Evolutionary conservation across 2,329 filamentous ascomycete species (phyloP).

Genomic region (Pleurostoma richardsiae): DNA sequence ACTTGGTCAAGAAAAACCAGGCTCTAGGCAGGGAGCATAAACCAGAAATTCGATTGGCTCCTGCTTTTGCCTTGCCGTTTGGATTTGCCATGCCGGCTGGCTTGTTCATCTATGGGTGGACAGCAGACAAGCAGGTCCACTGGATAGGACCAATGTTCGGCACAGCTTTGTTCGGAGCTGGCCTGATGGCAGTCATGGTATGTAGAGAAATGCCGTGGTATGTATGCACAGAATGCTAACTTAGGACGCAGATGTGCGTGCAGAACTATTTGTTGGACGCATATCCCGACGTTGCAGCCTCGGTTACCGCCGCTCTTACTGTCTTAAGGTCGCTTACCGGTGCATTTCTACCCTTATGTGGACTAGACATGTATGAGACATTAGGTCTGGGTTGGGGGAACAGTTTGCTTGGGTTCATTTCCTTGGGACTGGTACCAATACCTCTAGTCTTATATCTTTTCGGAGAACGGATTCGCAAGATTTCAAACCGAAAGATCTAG

Average conservation of each 20-base stretch:
- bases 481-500: too few relatives aligned
- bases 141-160: conserved; percentile 51
- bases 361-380: conserved; percentile 22
- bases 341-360: conserved; percentile 31
- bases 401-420: conserved; percentile 17
- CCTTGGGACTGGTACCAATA: conserved; percentile 3
- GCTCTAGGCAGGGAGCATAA: conserved; percentile 13
- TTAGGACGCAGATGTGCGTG: conserved; percentile 27
- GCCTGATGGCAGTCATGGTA: conserved; percentile 35
- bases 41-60: conserved; percentile 20
- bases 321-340: conserved; percentile 25
- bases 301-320: conserved; percentile 23
- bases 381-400: conserved; percentile 17
- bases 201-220: conserved; percentile 33
- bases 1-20: conserved; percentile 15
- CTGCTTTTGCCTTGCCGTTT: conserved; percentile 20
- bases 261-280: conserved; percentile 60
- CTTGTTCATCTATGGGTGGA: conserved; percentile 50
- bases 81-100: conserved; percentile 36
- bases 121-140: conserved; percentile 36
- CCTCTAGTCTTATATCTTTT: background rate
- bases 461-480: background rate
- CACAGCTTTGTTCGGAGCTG: conserved; percentile 29
- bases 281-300: conserved; percentile 25
- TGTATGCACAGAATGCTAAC: background rate